phyloP scores from a whole-genome alignment of 2,329 filamentous ascomycete species.

The Verticillium alfalfae region DNA sequence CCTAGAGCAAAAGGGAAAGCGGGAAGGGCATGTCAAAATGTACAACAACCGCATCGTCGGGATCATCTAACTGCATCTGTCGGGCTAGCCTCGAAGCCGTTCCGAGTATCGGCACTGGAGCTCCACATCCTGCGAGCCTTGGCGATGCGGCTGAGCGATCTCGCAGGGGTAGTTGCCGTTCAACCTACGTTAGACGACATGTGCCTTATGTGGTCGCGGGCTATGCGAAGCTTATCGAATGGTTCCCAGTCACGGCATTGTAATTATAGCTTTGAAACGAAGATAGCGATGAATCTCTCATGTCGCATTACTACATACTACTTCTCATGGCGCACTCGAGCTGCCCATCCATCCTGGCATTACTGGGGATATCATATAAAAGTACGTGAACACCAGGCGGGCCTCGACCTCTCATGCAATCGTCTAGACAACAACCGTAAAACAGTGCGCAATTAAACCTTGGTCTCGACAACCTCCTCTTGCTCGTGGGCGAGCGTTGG shows the following conservation, averaged over 20 bases:
- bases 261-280: not conserved
- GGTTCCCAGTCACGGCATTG: not conserved
- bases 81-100: too few relatives aligned
- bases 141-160: too few relatives aligned
- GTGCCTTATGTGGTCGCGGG: too few relatives aligned
- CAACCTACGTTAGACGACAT: too few relatives aligned
- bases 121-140: too few relatives aligned
- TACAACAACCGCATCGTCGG: too few relatives aligned
- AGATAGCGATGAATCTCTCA: not conserved
- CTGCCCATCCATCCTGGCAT: not conserved
- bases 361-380: not conserved
- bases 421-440: not conserved
- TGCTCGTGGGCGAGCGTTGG: slow-evolving; percentile 16
- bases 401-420: not conserved
- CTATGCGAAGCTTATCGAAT: too few relatives aligned
- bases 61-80: too few relatives aligned
- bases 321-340: not conserved
- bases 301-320: not conserved
- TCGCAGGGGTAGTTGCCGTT: too few relatives aligned
- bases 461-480: not conserved
- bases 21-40: too few relatives aligned
- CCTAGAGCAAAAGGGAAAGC: too few relatives aligned
- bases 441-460: not conserved
- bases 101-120: too few relatives aligned
- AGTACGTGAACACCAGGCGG: not conserved